phyloP scores from a whole-genome alignment of 352 stramenopile genomes.

The Phytophthora megakarya region DNA sequence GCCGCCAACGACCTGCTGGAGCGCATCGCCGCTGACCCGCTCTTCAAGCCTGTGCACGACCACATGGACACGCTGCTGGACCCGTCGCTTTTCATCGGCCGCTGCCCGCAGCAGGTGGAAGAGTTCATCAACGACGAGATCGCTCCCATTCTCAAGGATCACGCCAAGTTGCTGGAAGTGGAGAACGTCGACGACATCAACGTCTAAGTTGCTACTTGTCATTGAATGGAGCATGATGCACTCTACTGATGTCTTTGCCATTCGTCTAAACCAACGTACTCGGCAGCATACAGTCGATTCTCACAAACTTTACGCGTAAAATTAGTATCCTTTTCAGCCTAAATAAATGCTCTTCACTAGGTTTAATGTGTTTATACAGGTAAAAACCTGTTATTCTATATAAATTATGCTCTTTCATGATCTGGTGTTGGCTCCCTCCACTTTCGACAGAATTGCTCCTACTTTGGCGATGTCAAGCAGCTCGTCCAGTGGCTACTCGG shows the following conservation, averaged over 20 bases:
- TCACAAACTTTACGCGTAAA: neutral
- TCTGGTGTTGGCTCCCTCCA: conserved; percentile 14
- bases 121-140: conserved; percentile 97
- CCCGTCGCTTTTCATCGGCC: conserved; percentile 97
- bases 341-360: neutral
- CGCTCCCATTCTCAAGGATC: conserved; percentile 91
- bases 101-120: conserved; percentile 94
- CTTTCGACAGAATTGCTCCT: conserved; percentile 30
- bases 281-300: neutral
- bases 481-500: conserved; percentile 48
- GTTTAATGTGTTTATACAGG: neutral
- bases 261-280: neutral
- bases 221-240: conserved; percentile 2
- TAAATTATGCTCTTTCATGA: neutral
- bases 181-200: conserved; percentile 96
- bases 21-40: conserved; percentile 93
- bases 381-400: too few relatives aligned
- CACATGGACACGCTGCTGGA: conserved; percentile 96
- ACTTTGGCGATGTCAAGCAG: conserved; percentile 51
- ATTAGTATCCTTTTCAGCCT: neutral
- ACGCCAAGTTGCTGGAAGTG: conserved; percentile 90
- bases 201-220: conserved; percentile 75
- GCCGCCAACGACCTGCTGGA: conserved; percentile 98
- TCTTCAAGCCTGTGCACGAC: conserved; percentile 95
- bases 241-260: neutral